Percentiles rank a stretch among this genome's conserved stretches.
Conservation (phyloP, 2,329 filamentous ascomycete species). For the Diaporthe nobilis region DNA sequence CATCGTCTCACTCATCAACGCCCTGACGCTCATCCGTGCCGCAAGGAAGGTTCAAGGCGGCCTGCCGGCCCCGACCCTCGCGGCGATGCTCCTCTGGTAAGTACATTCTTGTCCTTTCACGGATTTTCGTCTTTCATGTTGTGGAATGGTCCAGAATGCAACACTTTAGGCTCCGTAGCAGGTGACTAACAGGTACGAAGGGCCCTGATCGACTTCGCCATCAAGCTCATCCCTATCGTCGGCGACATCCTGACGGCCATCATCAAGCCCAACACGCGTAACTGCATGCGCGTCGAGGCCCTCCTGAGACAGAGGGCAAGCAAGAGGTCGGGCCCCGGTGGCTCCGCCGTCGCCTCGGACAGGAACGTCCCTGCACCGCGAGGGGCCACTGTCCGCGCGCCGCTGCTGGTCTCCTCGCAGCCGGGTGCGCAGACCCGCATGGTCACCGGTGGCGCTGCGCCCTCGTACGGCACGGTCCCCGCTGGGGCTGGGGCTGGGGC, state of each 20-base stretch:
- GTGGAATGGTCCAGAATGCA: too few species aligned
- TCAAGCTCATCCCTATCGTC: slow-evolving; percentile 39
- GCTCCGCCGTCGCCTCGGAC: neutral
- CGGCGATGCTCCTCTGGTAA: slow-evolving; percentile 32
- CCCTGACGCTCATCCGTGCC: slow-evolving; percentile 37
- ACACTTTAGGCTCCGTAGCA: too few species aligned
- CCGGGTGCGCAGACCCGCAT: slow-evolving; percentile 31
- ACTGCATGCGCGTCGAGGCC: slow-evolving; percentile 36
- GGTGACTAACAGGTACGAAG: too few species aligned
- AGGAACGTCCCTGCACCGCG: neutral
- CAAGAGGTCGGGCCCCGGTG: slow-evolving; percentile 12
- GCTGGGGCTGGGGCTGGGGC: neutral
- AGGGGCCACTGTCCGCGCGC: neutral
- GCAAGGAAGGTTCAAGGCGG: slow-evolving; percentile 38
- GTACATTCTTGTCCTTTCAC: too few species aligned
- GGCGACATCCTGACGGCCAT: slow-evolving; percentile 38
- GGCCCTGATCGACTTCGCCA: slow-evolving; percentile 38
- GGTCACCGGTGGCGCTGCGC: slow-evolving; percentile 1
- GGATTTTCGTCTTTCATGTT: too few species aligned
- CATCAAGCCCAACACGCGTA: slow-evolving; percentile 41
- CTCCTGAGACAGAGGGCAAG: slow-evolving; percentile 30
- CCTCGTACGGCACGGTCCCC: slow-evolving; percentile 35
- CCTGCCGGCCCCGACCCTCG: slow-evolving; percentile 29
- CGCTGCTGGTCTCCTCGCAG: slow-evolving; percentile 38
- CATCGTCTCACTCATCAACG: slow-evolving; percentile 38